Evolutionary conservation across 2,329 filamentous ascomycete species (phyloP).

Genomic region (Colletotrichum simmondsii): DNA sequence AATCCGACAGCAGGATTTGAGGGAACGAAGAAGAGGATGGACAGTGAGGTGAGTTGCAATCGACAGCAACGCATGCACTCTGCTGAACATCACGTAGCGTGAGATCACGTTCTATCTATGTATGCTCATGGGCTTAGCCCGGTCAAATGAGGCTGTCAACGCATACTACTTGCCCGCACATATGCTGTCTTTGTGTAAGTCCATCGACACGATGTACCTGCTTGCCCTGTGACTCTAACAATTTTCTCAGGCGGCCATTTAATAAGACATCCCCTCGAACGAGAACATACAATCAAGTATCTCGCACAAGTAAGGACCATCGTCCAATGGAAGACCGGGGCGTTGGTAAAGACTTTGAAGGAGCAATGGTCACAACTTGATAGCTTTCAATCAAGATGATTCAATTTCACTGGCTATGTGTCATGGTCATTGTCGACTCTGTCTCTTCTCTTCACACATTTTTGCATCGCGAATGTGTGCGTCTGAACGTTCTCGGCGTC

Average conservation of each 20-base stretch:
- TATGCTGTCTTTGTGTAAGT: conserved; percentile 38
- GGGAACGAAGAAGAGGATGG: conserved; percentile 15
- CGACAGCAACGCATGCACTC: background rate
- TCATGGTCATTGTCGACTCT: background rate
- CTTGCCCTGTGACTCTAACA: background rate
- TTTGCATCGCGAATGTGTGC: too few species aligned
- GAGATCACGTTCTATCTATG: conserved; percentile 28
- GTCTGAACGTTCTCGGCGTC: background rate
- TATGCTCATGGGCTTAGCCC: conserved; percentile 36
- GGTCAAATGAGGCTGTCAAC: conserved; percentile 37
- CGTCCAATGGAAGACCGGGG: conserved; percentile 28
- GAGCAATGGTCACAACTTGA: conserved; percentile 28
- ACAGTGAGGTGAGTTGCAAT: conserved; percentile 21
- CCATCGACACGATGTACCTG: rapidly evolving
- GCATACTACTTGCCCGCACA: conserved; percentile 38
- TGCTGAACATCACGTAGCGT: background rate
- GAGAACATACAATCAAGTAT: conserved; percentile 38
- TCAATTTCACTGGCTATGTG: background rate
- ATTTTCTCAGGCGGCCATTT: conserved; percentile 5
- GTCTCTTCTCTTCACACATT: too few species aligned
- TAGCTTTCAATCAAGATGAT: conserved; percentile 21
- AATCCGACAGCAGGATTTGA: conserved; percentile 20
- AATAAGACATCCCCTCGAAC: conserved; percentile 18
- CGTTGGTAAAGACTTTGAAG: conserved; percentile 34
- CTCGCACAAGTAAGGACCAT: conserved; percentile 24